Conservation (phyloP, 805 yeast species). For the Candida chauliodis region DNA sequence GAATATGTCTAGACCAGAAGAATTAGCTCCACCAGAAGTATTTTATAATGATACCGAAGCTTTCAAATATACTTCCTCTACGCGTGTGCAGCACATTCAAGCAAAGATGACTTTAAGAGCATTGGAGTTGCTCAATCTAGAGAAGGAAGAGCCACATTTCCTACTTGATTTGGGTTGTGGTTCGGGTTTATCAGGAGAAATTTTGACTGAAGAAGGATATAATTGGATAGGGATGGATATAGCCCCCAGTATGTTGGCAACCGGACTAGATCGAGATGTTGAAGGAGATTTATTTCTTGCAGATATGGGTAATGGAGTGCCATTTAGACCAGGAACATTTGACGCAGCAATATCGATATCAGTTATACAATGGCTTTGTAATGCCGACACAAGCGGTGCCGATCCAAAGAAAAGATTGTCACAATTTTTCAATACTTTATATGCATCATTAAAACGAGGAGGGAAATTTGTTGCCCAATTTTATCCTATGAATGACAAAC, state of each 20-base stretch:
- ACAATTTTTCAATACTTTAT: conserved; percentile 83
- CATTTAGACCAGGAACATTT: conserved; percentile 93
- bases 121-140: conserved; percentile 76
- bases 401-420: conserved; percentile 82
- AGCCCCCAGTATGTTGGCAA: conserved; percentile 92
- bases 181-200: conserved; percentile 93
- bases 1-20: conserved; percentile 91
- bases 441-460: conserved; percentile 83
- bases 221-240: conserved; percentile 97
- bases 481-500: conserved; percentile 88
- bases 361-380: conserved; percentile 97
- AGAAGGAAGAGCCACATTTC: conserved; percentile 55
- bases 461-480: conserved; percentile 98
- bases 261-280: conserved; percentile 86
- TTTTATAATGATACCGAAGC: conserved; percentile 92
- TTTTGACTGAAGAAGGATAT: conserved; percentile 88
- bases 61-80: conserved; percentile 81
- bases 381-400: conserved; percentile 78
- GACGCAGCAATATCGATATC: conserved; percentile 95
- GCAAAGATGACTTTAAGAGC: conserved; percentile 97
- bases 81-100: conserved; percentile 97
- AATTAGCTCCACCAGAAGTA: conserved; percentile 93
- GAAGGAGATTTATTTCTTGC: conserved; percentile 91
- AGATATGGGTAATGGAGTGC: conserved; percentile 92
- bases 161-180: conserved; percentile 95